Conservation (phyloP, 352 stramenopile genomes). For the Peronosclerospora sorghi region DNA sequence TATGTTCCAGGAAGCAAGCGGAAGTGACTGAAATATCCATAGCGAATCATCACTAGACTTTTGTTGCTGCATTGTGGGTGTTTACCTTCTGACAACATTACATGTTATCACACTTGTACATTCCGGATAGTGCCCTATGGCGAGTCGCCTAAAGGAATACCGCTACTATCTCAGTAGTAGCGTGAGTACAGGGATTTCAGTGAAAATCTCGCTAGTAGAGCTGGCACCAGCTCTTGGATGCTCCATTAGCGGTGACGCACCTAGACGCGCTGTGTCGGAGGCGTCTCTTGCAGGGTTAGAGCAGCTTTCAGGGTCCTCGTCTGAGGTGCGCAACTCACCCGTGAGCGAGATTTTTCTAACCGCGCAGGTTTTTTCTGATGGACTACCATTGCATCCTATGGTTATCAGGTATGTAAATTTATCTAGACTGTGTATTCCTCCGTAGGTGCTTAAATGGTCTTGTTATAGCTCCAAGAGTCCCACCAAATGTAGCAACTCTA, state of each 20-base stretch:
- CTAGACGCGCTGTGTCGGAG: slow-evolving; percentile 4
- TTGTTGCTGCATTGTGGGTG: background rate
- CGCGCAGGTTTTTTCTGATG: slow-evolving; percentile 82
- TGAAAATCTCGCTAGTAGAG: slow-evolving; percentile 75
- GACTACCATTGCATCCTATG: slow-evolving; percentile 72
- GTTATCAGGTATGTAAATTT: slow-evolving; percentile 37
- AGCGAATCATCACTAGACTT: too few species aligned
- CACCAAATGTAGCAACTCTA: slow-evolving; percentile 81
- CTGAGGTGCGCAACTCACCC: slow-evolving; percentile 67
- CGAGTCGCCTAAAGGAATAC: slow-evolving; percentile 77
- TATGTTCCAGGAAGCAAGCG: too few species aligned
- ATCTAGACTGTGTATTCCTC: too few species aligned
- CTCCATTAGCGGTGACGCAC: slow-evolving; percentile 25
- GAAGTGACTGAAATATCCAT: too few species aligned
- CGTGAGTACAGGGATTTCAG: slow-evolving; percentile 64
- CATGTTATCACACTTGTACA: background rate
- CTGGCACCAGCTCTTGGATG: slow-evolving; percentile 43
- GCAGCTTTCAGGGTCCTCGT: slow-evolving; percentile 46
- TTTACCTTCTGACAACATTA: slow-evolving; percentile 1
- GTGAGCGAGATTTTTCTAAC: slow-evolving; percentile 84
- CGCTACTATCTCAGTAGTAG: slow-evolving; percentile 83
- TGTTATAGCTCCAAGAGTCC: slow-evolving; percentile 53
- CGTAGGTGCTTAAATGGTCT: background rate
- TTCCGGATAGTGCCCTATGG: slow-evolving; percentile 20
- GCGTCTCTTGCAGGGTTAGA: slow-evolving; percentile 32